A percentile compares a stretch with the other conserved stretches of the same genome.
Evolutionary conservation across 2,329 filamentous ascomycete species (phyloP).

Genomic region (Colletotrichum truncatum): DNA sequence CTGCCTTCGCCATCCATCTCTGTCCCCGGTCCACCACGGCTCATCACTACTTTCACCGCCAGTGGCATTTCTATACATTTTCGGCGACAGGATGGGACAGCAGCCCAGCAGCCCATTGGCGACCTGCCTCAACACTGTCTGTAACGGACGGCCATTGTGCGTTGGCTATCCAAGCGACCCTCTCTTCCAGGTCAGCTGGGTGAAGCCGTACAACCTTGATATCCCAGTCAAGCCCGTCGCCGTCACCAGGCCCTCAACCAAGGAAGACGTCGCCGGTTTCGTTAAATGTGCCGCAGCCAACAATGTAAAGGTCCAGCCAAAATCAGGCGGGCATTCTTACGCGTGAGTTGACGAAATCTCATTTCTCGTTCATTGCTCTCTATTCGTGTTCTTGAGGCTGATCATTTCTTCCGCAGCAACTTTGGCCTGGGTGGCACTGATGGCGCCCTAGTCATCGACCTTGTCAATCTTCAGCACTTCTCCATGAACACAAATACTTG

Average conservation of each 20-base stretch:
- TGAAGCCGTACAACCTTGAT: conserved; percentile 62
- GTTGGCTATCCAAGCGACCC: conserved; percentile 54
- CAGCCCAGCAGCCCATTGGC: conserved; percentile 49
- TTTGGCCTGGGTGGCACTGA: conserved; percentile 58
- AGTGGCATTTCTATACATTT: background rate
- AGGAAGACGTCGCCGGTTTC: conserved; percentile 63
- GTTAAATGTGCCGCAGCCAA: conserved; percentile 64
- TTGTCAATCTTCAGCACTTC: conserved; percentile 62
- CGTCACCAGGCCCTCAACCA: conserved; percentile 62
- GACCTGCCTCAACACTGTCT: conserved; percentile 57
- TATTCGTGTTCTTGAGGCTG: background rate
- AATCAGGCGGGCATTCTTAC: conserved; percentile 73
- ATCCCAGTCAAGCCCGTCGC: conserved; percentile 60
- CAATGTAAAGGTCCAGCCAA: conserved; percentile 66
- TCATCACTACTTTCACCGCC: background rate
- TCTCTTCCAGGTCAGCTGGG: conserved; percentile 59
- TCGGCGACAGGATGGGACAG: conserved; percentile 50
- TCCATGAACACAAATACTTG: conserved; percentile 61
- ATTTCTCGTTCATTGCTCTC: too few relatives aligned
- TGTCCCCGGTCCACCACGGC: too few relatives aligned
- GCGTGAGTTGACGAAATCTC: conserved; percentile 49
- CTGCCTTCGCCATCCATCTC: background rate
- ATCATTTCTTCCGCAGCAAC: conserved; percentile 39
- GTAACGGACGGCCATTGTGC: conserved; percentile 53
- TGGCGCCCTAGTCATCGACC: conserved; percentile 62